Base-by-base conservation (phyloP, 108 stramenopile species). In the Epithemia pelagica region DNA sequence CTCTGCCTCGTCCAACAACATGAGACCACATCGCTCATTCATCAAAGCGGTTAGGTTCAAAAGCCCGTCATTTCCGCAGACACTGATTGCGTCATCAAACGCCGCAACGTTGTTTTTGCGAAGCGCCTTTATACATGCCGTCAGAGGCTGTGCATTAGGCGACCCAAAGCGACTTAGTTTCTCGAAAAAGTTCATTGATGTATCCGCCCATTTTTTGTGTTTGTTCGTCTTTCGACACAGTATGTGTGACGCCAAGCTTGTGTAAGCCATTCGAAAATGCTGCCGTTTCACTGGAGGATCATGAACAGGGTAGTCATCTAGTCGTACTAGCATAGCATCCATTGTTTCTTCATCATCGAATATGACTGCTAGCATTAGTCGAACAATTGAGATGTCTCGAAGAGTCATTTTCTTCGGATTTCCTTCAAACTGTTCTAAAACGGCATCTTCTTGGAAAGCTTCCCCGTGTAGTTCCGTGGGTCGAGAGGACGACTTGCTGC, bases 21-120 rank as follows among this genome's bases (percentile, higher is more conserved):
- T 61, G 30, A 67, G 26, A 15, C 66, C 77, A 55, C 59, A 74
- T 28, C 62, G 69, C 62, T 78, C 77, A 53, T 67, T 74, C 51
- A 69, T 73, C 54, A 78, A 54, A 7, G 77, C 77, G 65, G 69
- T 69, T 51, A 78, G 26, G 46, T 78, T 69, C 0, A 52, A 31
- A 31, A 74, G 25, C 3, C 52, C 24, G 0, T 28, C 51, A 24
- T 65, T 52, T 5, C 22, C 2, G 62, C 77, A 78, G 15, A 58
- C 61, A 25, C 54, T 59, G 26, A 78, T 74, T 1, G 77, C 77
- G 18, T 59, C 33, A 7, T 61, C 54, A 53, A 69, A 78, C 3
- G 55, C 21, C 27, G 61, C 46, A n/a, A 26, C 70, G n/a, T 22
- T 65, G 57, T 68, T 60, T 24, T 61, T 56, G 21, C 66, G 57